Percentiles rank a stretch among this genome's conserved stretches.
Evolutionary conservation across 2,329 filamentous ascomycete species (phyloP).

Genomic region (Penicillium sp.): DNA sequence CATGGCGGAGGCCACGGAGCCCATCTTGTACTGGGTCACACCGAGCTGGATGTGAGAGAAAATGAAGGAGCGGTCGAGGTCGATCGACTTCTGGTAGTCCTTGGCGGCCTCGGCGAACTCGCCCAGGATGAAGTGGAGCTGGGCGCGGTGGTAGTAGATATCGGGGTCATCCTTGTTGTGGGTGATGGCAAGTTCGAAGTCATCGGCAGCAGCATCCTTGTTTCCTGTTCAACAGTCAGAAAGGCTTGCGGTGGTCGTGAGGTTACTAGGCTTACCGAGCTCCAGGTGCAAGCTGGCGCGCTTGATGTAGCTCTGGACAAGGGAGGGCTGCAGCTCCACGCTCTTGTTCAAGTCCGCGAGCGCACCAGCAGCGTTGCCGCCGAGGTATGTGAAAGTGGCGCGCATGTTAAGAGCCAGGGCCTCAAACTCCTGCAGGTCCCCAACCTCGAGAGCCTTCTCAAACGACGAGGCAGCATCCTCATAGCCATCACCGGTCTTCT

Average conservation of each 20-base stretch:
- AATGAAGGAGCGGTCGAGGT: constrained; percentile 92
- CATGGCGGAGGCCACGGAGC: constrained; percentile 95
- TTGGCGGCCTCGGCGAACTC: constrained; percentile 92
- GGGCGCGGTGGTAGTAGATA: constrained; percentile 98
- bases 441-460: constrained; percentile 78
- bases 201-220: constrained; percentile 76
- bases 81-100: constrained; percentile 99
- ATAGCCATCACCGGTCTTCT: constrained; percentile 87
- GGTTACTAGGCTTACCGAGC: constrained; percentile 57
- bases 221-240: constrained; percentile 55
- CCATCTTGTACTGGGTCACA: constrained; percentile 99
- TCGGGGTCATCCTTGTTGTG: constrained; percentile 89
- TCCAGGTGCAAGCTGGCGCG: constrained; percentile 97
- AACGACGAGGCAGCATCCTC: constrained; percentile 82
- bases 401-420: constrained; percentile 94
- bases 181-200: constrained; percentile 79
- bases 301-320: constrained; percentile 98
- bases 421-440: constrained; percentile 74
- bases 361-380: constrained; percentile 79
- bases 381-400: constrained; percentile 89
- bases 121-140: constrained; percentile 94
- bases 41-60: constrained; percentile 99
- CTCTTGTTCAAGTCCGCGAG: constrained; percentile 85
- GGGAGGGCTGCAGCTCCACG: constrained; percentile 76
- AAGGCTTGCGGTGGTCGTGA: neutral